These are phyloP conservation scores for Neurospora sp. DNA, from an alignment of 495 filamentous ascomycete species.

Conservation along the genomic window DNA sequence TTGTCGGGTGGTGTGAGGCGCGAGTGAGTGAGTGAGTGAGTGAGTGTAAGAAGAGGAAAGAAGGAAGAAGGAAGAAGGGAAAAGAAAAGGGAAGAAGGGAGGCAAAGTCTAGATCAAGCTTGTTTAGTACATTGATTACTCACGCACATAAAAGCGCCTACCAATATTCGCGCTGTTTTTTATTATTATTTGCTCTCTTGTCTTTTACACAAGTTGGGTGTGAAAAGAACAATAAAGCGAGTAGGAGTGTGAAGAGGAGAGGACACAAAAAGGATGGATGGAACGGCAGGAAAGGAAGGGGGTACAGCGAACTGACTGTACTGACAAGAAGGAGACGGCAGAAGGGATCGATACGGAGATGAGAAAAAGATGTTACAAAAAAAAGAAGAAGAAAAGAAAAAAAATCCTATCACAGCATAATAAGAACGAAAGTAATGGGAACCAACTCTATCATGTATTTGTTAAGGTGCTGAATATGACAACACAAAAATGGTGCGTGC, in stretches of 20 bases:
- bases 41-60: not conserved
- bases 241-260: not conserved
- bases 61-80: not conserved
- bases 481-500: not conserved
- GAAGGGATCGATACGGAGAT: not conserved
- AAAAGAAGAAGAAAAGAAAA: not conserved
- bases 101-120: not conserved
- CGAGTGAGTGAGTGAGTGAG: not conserved
- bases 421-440: not conserved
- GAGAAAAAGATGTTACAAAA: not conserved
- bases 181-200: not conserved
- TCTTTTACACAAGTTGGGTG: not conserved
- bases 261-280: not conserved
- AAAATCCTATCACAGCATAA: not conserved
- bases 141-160: not conserved
- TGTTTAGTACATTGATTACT: not conserved
- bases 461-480: not conserved
- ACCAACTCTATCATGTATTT: not conserved
- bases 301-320: no score
- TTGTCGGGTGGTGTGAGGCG: not conserved
- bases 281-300: not conserved
- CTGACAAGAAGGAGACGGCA: no score
- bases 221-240: not conserved
- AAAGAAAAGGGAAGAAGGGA: not conserved
- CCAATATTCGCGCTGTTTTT: not conserved